phyloP scores from a whole-genome alignment of 2,329 filamentous ascomycete species.

The Ophiostoma sp. region DNA sequence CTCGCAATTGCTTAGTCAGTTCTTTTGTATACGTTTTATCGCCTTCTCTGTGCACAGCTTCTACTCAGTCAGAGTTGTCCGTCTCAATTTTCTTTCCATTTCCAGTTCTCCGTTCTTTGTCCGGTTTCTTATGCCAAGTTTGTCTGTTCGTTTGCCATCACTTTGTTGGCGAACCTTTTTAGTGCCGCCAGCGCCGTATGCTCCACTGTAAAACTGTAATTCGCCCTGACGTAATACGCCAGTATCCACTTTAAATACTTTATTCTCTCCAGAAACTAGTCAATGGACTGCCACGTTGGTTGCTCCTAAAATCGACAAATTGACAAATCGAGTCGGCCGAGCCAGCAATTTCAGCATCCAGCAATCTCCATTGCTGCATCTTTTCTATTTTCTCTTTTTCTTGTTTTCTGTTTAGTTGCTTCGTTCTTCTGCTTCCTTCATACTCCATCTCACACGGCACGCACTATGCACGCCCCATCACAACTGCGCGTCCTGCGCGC shows the following conservation, averaged over 20 bases:
- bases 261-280: neutral
- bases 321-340: neutral
- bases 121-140: neutral
- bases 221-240: constrained; percentile 19
- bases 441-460: neutral
- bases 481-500: constrained; percentile 13
- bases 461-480: neutral
- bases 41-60: no score
- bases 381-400: neutral
- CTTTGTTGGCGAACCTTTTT: neutral
- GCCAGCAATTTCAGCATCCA: neutral
- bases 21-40: neutral
- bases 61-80: neutral
- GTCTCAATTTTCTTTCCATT: neutral
- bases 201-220: constrained; percentile 9
- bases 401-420: neutral
- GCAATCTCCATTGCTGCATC: neutral
- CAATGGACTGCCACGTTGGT: constrained; percentile 6
- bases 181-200: neutral
- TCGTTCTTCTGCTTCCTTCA: neutral
- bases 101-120: neutral
- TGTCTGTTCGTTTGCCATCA: neutral
- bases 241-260: constrained; percentile 13
- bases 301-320: neutral
- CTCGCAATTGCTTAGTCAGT: neutral